phyloP scores from a whole-genome alignment of 495 filamentous ascomycete genomes.

The Trichoderma reesei region DNA sequence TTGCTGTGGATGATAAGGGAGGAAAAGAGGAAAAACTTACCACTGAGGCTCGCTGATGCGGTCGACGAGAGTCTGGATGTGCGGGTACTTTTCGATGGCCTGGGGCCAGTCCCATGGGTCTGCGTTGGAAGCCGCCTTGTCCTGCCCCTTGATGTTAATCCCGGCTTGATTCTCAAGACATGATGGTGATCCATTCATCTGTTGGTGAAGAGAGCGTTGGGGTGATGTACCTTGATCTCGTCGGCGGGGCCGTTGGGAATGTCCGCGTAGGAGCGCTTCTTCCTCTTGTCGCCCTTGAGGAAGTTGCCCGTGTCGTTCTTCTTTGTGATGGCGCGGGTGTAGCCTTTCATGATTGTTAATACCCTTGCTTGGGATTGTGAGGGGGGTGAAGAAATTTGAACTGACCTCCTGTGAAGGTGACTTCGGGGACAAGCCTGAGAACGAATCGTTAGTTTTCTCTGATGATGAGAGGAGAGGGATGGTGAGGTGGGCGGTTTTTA shows the following conservation, averaged over 20 bases:
- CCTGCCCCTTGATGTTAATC: neutral
- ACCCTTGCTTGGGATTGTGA: too few species aligned
- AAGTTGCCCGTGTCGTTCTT: neutral
- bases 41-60: slow-evolving; percentile 4
- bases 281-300: neutral
- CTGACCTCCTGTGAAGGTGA: slow-evolving; percentile 2
- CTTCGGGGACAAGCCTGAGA: slow-evolving; percentile 1
- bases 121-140: neutral
- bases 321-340: neutral
- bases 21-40: neutral
- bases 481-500: neutral
- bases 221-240: neutral
- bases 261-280: slow-evolving; percentile 1
- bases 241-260: neutral
- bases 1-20: neutral
- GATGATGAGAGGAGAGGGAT: neutral
- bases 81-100: neutral
- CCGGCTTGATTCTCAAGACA: neutral
- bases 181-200: neutral
- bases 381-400: neutral
- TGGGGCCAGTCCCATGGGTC: neutral
- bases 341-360: neutral
- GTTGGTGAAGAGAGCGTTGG: neutral
- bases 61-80: neutral
- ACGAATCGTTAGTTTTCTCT: neutral